These are phyloP conservation scores for Penicillium longicatenatum DNA, from an alignment of 495 filamentous ascomycete genomes.

Conservation along the genomic window DNA sequence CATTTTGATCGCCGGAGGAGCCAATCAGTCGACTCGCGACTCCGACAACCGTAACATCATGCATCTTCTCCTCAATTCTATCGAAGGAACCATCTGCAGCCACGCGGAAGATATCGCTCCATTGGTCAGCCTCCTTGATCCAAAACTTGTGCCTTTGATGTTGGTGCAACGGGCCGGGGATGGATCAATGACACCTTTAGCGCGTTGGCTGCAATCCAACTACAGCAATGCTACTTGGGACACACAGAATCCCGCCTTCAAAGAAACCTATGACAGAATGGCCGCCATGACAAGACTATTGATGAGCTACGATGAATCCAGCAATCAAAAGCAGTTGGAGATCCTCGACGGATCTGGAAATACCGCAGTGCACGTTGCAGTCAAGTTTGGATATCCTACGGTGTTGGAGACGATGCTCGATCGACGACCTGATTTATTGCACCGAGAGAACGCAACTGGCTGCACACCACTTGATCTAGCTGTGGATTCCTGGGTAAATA, in stretches of 20 bases:
- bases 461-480: slow-evolving; percentile 68
- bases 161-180: slow-evolving; percentile 46
- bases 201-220: slow-evolving; percentile 33
- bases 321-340: slow-evolving; percentile 52
- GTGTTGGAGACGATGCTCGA: slow-evolving; percentile 54
- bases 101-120: slow-evolving; percentile 31
- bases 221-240: not conserved
- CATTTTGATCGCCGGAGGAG: slow-evolving; percentile 62
- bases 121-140: slow-evolving; percentile 57
- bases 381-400: slow-evolving; percentile 37
- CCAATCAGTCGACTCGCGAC: slow-evolving; percentile 62
- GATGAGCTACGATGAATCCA: slow-evolving; percentile 51
- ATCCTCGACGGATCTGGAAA: slow-evolving; percentile 69
- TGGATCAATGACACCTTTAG: slow-evolving; percentile 53
- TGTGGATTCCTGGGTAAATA: slow-evolving; percentile 50
- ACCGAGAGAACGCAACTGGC: slow-evolving; percentile 70
- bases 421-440: slow-evolving; percentile 56
- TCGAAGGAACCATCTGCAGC: slow-evolving; percentile 4
- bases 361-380: slow-evolving; percentile 60
- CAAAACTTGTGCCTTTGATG: slow-evolving; percentile 45
- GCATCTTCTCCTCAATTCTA: slow-evolving; percentile 50
- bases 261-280: not conserved
- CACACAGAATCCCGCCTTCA: not conserved
- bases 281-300: slow-evolving; percentile 33
- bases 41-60: slow-evolving; percentile 57